These are phyloP conservation scores for Russula sp. DNA, from an alignment of 768 basidiomycete species.

Conservation along the genomic window DNA sequence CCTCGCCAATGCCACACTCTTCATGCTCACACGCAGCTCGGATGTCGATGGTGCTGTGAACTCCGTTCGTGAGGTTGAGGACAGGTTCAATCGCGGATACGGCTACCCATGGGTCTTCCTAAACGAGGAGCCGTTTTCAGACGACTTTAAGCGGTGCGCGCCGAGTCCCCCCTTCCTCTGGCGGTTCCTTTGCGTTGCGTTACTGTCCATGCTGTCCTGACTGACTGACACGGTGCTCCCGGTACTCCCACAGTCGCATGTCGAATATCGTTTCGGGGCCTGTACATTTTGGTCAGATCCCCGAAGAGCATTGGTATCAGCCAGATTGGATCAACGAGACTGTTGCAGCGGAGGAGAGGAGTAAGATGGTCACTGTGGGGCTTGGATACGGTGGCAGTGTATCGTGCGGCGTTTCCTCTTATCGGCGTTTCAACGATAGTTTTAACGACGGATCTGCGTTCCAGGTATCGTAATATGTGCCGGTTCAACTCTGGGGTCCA, in stretches of 20 bases:
- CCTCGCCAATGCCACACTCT: slow-evolving; percentile 37
- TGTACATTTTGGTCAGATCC: slow-evolving; percentile 45
- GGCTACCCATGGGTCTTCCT: slow-evolving; percentile 87
- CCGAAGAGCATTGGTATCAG: slow-evolving; percentile 48
- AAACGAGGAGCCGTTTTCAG: slow-evolving; percentile 78
- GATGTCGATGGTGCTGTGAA: slow-evolving; percentile 58
- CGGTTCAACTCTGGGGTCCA: slow-evolving; percentile 49
- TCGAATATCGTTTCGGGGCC: slow-evolving; percentile 36
- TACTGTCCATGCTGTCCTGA: background rate
- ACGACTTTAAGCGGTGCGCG: slow-evolving; percentile 65
- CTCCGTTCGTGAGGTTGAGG: slow-evolving; percentile 77
- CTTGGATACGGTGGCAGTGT: slow-evolving; percentile 25
- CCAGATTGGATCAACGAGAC: slow-evolving; percentile 53
- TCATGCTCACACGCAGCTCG: slow-evolving; percentile 62
- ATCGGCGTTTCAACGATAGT: background rate
- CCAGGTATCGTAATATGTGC: slow-evolving; percentile 52
- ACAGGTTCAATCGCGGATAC: slow-evolving; percentile 77
- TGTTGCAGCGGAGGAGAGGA: slow-evolving; percentile 41
- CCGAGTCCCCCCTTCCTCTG: background rate
- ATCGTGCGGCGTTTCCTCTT: slow-evolving; percentile 8
- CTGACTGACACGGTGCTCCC: background rate
- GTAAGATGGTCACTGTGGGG: slow-evolving; percentile 40
- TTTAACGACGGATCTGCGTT: background rate
- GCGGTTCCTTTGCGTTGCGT: background rate
- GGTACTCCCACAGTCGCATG: slow-evolving; percentile 33